These are phyloP conservation scores for Colletotrichum trifolii DNA, from an alignment of 2,329 filamentous ascomycete species.

Conservation along the genomic window DNA sequence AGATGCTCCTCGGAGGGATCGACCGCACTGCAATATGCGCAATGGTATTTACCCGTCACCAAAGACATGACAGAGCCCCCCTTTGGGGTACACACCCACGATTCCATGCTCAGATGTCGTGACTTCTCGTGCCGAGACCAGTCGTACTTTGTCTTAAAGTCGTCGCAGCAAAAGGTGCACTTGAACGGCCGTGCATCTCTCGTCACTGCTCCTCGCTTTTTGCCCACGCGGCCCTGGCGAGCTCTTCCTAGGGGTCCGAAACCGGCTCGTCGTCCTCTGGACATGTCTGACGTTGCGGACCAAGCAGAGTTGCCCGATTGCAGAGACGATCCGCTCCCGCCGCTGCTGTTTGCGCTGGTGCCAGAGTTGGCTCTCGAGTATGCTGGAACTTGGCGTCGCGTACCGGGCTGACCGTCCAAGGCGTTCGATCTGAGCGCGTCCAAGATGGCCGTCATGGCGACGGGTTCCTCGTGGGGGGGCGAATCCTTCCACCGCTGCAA, in stretches of 20 bases:
- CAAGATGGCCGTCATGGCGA: slow-evolving; percentile 43
- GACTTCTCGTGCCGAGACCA: slow-evolving; percentile 63
- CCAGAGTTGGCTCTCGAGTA: slow-evolving; percentile 6
- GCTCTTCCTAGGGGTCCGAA: background rate
- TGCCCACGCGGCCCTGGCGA: background rate
- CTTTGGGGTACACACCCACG: slow-evolving; percentile 54
- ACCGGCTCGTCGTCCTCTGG: background rate
- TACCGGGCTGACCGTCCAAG: background rate
- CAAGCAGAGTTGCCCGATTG: slow-evolving; percentile 23
- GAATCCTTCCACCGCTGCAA: slow-evolving; percentile 47
- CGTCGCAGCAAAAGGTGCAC: slow-evolving; percentile 59
- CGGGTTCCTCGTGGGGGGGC: slow-evolving; percentile 46
- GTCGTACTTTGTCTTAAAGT: slow-evolving; percentile 56
- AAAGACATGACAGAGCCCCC: slow-evolving; percentile 38
- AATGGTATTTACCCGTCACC: slow-evolving; percentile 39
- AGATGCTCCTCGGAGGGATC: slow-evolving; percentile 41
- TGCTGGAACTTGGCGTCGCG: background rate
- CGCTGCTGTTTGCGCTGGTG: slow-evolving; percentile 16
- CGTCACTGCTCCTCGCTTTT: background rate
- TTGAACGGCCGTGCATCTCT: slow-evolving; percentile 45
- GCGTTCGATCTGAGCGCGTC: slow-evolving; percentile 38
- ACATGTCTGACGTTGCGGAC: slow-evolving; percentile 15
- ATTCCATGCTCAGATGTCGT: slow-evolving; percentile 56
- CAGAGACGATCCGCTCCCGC: slow-evolving; percentile 17
- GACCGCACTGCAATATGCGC: slow-evolving; percentile 41